Evolutionary conservation across 1,139 yeast species (phyloP).

Genomic region (Sugiyamaella grinbergsii): DNA sequence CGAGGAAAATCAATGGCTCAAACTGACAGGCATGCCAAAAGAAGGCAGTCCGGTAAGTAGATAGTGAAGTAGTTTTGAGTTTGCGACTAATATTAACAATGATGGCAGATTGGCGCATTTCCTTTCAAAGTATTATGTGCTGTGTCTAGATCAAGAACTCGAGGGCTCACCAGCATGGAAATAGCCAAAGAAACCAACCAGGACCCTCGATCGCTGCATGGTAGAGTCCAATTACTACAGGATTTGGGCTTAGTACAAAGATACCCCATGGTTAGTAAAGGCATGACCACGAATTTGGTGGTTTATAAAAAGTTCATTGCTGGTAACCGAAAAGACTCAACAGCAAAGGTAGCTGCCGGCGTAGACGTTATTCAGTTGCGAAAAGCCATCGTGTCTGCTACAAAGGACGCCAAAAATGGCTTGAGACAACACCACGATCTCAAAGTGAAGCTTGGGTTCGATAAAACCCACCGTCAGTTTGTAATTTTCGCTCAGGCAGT

Average conservation of each 20-base stretch:
- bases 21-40: conserved; percentile 41
- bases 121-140: conserved; percentile 45
- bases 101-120: conserved; percentile 36
- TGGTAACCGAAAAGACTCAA: conserved; percentile 10
- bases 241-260: conserved; percentile 42
- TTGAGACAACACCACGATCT: conserved; percentile 68
- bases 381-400: conserved; percentile 53
- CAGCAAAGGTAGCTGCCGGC: conserved; percentile 35
- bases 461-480: conserved; percentile 48
- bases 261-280: conserved; percentile 40
- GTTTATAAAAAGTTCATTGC: conserved; percentile 36
- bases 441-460: conserved; percentile 61
- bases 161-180: conserved; percentile 44
- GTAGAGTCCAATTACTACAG: conserved; percentile 40
- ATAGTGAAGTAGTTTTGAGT: neutral
- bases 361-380: conserved; percentile 46
- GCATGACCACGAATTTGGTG: conserved; percentile 40
- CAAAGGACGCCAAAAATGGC: conserved; percentile 67
- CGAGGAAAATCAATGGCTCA: conserved; percentile 43
- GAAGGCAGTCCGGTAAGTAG: conserved; percentile 35
- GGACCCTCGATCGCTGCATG: conserved; percentile 46
- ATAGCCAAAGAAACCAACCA: conserved; percentile 43
- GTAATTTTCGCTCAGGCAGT: conserved; percentile 57
- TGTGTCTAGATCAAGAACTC: conserved; percentile 41
- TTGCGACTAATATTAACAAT: neutral